Base-by-base conservation (phyloP, 805 yeast species). In the Suhomyces sp. region DNA sequence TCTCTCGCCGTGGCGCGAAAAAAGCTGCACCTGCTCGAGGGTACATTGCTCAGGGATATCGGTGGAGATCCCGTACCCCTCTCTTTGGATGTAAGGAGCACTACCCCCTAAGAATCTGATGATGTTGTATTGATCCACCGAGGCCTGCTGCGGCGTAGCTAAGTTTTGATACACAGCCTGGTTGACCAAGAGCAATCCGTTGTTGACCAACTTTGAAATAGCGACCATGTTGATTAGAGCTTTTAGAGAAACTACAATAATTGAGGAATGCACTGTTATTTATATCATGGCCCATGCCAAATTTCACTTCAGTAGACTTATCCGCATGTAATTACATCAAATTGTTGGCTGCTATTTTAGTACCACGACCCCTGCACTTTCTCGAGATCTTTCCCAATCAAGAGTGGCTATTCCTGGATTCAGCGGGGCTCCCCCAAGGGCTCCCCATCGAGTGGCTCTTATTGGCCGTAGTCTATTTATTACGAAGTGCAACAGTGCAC, bases 1-100 rank as follows among this genome's bases (percentile, higher is more conserved):
- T 59, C 96, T 74, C 66, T 89, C 94, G n/a, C 94, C 96, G 63
- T 90, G 96, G 63, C 96, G 80, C 59, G 85, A 83, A 48, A 87
- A 71, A 26, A 87, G 70, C 58, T 86, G 91, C 10, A 87, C 90
- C 66, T 87, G 94, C 59, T 81, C 82, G 52, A 85, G 73, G 6
- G 67, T 60, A 66, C 88, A 85, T 46, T 72, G 73, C 6, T 67
- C 71, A n/a, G 87, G 86, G 1, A 73, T 57, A 8, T 71, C 80
- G 19, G 75, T 64, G 13, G 79, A 68, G 40, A 84, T 76, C 2
- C 87, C 88, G 59, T 66, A 80, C 1, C 87, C 87, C 3, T 70
- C 67, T 48, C 72, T 74, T 49, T 77, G 76, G 35, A 79, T 68
- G 58, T 80, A 84, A 6, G 89, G 88, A 1, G 81, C 87, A 19